Conservation (phyloP, 495 filamentous ascomycete species). For the Talaromyces ruber region DNA sequence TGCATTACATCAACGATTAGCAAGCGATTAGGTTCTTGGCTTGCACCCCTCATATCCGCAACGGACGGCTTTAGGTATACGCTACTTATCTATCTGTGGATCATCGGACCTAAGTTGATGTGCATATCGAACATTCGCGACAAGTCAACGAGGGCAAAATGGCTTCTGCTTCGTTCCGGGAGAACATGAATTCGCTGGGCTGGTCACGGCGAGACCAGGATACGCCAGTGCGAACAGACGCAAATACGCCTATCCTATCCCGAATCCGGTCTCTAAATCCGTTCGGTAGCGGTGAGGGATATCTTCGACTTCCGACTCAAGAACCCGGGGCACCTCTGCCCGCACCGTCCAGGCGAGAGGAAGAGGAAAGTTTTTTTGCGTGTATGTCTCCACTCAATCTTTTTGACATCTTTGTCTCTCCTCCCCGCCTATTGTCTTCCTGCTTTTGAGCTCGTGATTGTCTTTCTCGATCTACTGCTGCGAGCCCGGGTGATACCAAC, state of each 20-base stretch:
- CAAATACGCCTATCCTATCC: conserved; percentile 65
- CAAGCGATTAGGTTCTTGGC: conserved; percentile 2
- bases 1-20: conserved; percentile 32
- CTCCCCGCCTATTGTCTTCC: neutral
- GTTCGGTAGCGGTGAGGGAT: conserved; percentile 71
- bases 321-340: conserved; percentile 86
- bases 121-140: neutral
- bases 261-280: conserved; percentile 82
- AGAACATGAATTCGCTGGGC: conserved; percentile 88
- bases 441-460: conserved; percentile 13
- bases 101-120: neutral
- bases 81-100: neutral
- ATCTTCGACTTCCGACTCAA: conserved; percentile 82
- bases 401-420: neutral
- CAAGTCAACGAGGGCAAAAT: conserved; percentile 35
- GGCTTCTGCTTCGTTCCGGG: conserved; percentile 84
- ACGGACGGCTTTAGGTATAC: neutral
- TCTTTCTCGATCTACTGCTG: conserved; percentile 1
- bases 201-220: conserved; percentile 87
- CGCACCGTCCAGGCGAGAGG: conserved; percentile 75
- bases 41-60: conserved; percentile 1
- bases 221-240: conserved; percentile 67
- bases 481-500: conserved; percentile 28
- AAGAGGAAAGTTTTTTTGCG: conserved; percentile 93
- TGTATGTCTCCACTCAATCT: conserved; percentile 55